Conservation (phyloP, 2,329 filamentous ascomycete species). For the Cercospora zeina region DNA sequence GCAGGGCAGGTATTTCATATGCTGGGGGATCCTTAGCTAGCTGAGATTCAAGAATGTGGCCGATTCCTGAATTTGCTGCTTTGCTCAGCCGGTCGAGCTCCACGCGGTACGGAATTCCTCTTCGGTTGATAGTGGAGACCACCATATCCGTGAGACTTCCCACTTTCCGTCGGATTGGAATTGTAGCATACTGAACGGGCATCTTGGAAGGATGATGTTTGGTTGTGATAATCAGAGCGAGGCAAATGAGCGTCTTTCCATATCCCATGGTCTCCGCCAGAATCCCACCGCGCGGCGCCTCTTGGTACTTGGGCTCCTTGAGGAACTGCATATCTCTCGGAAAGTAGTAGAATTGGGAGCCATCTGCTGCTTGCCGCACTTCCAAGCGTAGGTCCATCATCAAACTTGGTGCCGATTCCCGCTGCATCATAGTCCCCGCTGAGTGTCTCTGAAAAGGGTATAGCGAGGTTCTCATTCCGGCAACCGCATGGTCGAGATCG, state of each 20-base stretch:
- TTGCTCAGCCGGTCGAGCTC: slow-evolving; percentile 58
- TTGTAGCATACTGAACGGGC: slow-evolving; percentile 59
- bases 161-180: slow-evolving; percentile 50
- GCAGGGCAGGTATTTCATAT: slow-evolving; percentile 46
- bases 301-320: slow-evolving; percentile 69
- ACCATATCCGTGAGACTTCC: slow-evolving; percentile 74
- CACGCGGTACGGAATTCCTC: slow-evolving; percentile 69
- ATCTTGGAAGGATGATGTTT: slow-evolving; percentile 65
- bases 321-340: slow-evolving; percentile 62
- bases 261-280: slow-evolving; percentile 76
- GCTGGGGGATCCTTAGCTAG: slow-evolving; percentile 46
- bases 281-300: slow-evolving; percentile 72
- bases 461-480: slow-evolving; percentile 64
- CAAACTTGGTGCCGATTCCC: slow-evolving; percentile 65
- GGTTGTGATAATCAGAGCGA: slow-evolving; percentile 71
- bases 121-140: slow-evolving; percentile 65
- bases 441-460: slow-evolving; percentile 80
- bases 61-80: slow-evolving; percentile 53
- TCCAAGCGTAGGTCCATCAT: slow-evolving; percentile 74
- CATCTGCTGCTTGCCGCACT: slow-evolving; percentile 60
- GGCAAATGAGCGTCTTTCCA: slow-evolving; percentile 86
- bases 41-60: slow-evolving; percentile 53
- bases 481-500: slow-evolving; percentile 47
- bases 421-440: slow-evolving; percentile 79
- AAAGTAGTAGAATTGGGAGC: slow-evolving; percentile 68